These are phyloP conservation scores for Xylariales sp. DNA, from an alignment of 2,329 filamentous ascomycete species.

Conservation along the genomic window DNA sequence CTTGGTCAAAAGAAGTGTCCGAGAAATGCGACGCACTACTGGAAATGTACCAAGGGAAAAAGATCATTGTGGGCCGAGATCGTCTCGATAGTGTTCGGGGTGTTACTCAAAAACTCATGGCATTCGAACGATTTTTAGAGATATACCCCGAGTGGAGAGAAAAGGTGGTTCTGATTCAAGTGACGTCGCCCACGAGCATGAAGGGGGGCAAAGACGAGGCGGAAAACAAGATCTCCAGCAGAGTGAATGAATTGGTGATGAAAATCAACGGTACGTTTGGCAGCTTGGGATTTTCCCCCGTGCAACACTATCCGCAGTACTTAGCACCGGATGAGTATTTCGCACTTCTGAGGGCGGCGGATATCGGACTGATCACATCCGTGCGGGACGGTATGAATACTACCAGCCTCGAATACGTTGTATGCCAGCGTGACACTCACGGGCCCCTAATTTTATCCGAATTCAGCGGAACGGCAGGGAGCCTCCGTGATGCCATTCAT, in stretches of 20 bases:
- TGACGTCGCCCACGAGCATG: conserved; percentile 86
- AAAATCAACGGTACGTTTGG: conserved; percentile 93
- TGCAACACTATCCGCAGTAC: conserved; percentile 96
- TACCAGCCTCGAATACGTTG: conserved; percentile 92
- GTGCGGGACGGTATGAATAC: conserved; percentile 99
- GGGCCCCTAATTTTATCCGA: conserved; percentile 94
- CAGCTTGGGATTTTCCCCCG: conserved; percentile 87
- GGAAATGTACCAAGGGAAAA: conserved; percentile 86
- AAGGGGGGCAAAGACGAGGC: conserved; percentile 81
- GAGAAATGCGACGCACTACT: conserved; percentile 79
- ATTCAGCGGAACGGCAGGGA: conserved; percentile 93
- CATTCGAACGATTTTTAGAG: conserved; percentile 92
- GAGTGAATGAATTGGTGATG: conserved; percentile 90
- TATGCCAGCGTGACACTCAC: conserved; percentile 88
- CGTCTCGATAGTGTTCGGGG: conserved; percentile 93
- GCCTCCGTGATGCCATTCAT: conserved; percentile 85
- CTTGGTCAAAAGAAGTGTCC: conserved; percentile 77
- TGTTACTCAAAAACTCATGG: conserved; percentile 94
- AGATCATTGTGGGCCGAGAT: conserved; percentile 94
- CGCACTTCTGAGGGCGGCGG: conserved; percentile 87
- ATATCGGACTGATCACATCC: conserved; percentile 94
- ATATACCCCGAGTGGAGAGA: conserved; percentile 92
- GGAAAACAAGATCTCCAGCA: conserved; percentile 84
- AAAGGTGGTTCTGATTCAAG: conserved; percentile 92
- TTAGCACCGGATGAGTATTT: conserved; percentile 92